Percentiles rank a stretch among this genome's conserved stretches.
Evolutionary conservation across 257 asterid genomes (phyloP).

Genomic region (Parsonsia alboflavescens): DNA sequence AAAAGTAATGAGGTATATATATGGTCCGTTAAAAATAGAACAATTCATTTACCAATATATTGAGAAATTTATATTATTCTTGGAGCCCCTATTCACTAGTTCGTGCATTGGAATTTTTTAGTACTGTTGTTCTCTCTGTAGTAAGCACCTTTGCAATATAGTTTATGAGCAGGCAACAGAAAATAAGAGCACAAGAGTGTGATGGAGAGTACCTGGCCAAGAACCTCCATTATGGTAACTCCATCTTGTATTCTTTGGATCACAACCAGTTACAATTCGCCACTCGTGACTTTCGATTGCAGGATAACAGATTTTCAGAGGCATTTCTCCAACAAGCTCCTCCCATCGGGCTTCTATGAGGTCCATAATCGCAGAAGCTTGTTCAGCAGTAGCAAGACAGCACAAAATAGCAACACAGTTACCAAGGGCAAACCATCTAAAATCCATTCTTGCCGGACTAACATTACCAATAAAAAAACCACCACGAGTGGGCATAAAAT

Average conservation of each 20-base stretch:
- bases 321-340: slow-evolving; percentile 76
- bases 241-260: slow-evolving; percentile 79
- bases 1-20: neutral
- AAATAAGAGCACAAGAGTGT: slow-evolving; percentile 1
- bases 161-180: neutral
- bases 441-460: slow-evolving; percentile 80
- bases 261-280: slow-evolving; percentile 64
- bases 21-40: neutral
- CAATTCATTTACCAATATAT: neutral
- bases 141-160: neutral
- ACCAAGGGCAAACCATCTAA: slow-evolving; percentile 73
- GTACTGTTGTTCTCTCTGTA: neutral
- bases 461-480: slow-evolving; percentile 75
- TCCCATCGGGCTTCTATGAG: slow-evolving; percentile 78
- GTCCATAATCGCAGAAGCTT: slow-evolving; percentile 75
- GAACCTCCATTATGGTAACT: slow-evolving; percentile 86
- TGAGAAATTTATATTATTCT: neutral
- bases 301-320: slow-evolving; percentile 59
- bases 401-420: slow-evolving; percentile 65
- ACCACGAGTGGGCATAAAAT: slow-evolving; percentile 66
- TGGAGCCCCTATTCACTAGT: neutral
- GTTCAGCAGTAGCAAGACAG: slow-evolving; percentile 66
- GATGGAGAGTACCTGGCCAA: slow-evolving; percentile 65
- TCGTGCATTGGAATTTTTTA: neutral
- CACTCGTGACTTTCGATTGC: slow-evolving; percentile 69